Base-by-base conservation (phyloP, 768 basidiomycete species). In the Russula vinacea region DNA sequence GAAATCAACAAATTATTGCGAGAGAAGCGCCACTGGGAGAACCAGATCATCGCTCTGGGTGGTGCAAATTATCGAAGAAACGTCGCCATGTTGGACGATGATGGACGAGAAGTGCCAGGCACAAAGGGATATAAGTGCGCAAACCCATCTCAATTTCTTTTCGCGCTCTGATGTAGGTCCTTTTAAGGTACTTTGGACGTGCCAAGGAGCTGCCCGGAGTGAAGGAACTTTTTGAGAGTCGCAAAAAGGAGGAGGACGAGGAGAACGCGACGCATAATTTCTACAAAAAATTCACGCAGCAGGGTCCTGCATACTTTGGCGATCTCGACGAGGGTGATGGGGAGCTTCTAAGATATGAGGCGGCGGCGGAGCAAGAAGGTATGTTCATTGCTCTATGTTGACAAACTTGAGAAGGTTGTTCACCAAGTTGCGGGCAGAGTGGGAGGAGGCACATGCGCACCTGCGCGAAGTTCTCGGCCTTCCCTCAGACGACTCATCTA, bases 21-120 rank as follows among this genome's bases (percentile, higher is more conserved):
- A 39, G 96, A 99, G 77, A 98, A 98, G 74, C 77, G 89, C 49
- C 95, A 98, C 75, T 98, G 94, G 92, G 96, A 98, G 78, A 95
- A 94, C 69, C 95, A 97, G 74, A 97, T 98, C 56, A 89, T 98
- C n/a, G 87, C 88, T 7, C 79, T 98, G 1, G 95, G 95, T 52
- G 96, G 96, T 67, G 96, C 95, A 24, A 99, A 98, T 73, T 98
- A 98, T 74, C 81, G 92, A 70, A 80, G 96, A 57, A 97, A 94
- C 72, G 90, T 94, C 14, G 88, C 92, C 56, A 95, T 95, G 91
- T 71, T 93, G 69, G 93, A 96, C 72, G 93, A 93, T 64, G 94
- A 96, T 70, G 95, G 96, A 13, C 90, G 90, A 74, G 94, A 98
- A 74, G 94, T 98, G 0, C 95, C 94, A 0, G 94, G 94, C 2